Evolutionary conservation across 352 stramenopile species (phyloP).

Genomic region (Pythium biforme): DNA sequence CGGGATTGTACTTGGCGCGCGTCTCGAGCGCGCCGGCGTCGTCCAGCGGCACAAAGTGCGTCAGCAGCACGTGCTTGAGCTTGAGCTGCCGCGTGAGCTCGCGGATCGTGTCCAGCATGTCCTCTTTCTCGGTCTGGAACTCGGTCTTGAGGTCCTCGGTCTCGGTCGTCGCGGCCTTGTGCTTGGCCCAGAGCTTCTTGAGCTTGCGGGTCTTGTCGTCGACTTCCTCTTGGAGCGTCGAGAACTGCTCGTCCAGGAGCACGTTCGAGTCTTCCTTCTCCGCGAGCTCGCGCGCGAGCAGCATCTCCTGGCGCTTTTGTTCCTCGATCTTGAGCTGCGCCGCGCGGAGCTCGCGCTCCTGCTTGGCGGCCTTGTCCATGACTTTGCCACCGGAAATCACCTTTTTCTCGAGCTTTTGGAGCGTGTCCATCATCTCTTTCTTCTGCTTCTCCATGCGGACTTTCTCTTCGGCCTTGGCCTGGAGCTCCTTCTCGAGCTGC

Average conservation of each 20-base stretch:
- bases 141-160: conserved; percentile 92
- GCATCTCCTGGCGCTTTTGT: conserved; percentile 72
- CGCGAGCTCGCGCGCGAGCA: conserved; percentile 87
- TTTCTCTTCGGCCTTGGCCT: conserved; percentile 82
- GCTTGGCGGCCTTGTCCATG: conserved; percentile 92
- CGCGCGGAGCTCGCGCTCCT: conserved; percentile 90
- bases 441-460: conserved; percentile 85
- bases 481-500: conserved; percentile 82
- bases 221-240: conserved; percentile 88
- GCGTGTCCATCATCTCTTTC: conserved; percentile 89
- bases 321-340: conserved; percentile 90
- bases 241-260: conserved; percentile 91
- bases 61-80: conserved; percentile 92
- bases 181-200: conserved; percentile 94
- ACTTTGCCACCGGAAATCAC: conserved; percentile 93
- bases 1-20: conserved; percentile 85
- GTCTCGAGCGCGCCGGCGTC: conserved; percentile 74
- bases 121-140: conserved; percentile 93
- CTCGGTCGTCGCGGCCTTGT: conserved; percentile 87
- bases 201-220: conserved; percentile 95
- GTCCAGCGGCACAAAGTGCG: conserved; percentile 84
- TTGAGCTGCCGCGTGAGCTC: conserved; percentile 94
- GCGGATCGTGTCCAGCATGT: conserved; percentile 94
- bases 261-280: conserved; percentile 94
- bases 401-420: conserved; percentile 68